Evolutionary conservation across 768 basidiomycete species (phyloP).

Genomic region (Trametes sanguinea): DNA sequence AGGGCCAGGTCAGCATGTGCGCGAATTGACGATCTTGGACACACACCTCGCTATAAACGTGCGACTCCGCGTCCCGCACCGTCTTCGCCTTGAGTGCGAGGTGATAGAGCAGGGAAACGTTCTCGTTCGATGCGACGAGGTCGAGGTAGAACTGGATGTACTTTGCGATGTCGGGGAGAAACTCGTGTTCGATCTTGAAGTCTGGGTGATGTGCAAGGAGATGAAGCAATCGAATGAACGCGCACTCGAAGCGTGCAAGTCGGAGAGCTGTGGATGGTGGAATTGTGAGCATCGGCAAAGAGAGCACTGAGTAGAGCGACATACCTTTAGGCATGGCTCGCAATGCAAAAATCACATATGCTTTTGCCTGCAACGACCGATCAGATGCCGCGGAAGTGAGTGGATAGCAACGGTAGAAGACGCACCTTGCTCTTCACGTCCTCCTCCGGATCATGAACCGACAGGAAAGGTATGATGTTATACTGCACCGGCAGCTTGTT

Average conservation of each 20-base stretch:
- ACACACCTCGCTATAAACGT: conserved; percentile 67
- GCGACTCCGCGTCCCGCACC: conserved; percentile 75
- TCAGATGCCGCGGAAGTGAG: conserved; percentile 11
- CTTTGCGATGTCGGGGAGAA: conserved; percentile 80
- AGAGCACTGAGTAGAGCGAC: neutral
- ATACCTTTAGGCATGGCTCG: conserved; percentile 49
- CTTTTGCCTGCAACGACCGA: conserved; percentile 45
- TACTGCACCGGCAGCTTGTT: conserved; percentile 70
- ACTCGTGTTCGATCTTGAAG: conserved; percentile 67
- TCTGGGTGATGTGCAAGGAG: conserved; percentile 95
- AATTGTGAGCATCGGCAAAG: neutral
- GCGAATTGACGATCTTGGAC: neutral
- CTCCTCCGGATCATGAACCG: conserved; percentile 86
- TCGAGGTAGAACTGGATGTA: conserved; percentile 90
- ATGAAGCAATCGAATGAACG: conserved; percentile 85
- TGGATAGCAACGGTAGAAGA: neutral
- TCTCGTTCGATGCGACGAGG: conserved; percentile 74
- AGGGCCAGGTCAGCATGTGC: neutral
- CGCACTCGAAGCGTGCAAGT: conserved; percentile 73
- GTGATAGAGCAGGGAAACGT: conserved; percentile 80
- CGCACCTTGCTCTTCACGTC: conserved; percentile 73
- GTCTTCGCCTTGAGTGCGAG: conserved; percentile 84
- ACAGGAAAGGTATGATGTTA: conserved; percentile 85
- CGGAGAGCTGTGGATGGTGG: conserved; percentile 44
- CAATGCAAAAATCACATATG: conserved; percentile 55